Conservation (phyloP, 257 asterid genomes). For the Solanum lycopersicoides region DNA sequence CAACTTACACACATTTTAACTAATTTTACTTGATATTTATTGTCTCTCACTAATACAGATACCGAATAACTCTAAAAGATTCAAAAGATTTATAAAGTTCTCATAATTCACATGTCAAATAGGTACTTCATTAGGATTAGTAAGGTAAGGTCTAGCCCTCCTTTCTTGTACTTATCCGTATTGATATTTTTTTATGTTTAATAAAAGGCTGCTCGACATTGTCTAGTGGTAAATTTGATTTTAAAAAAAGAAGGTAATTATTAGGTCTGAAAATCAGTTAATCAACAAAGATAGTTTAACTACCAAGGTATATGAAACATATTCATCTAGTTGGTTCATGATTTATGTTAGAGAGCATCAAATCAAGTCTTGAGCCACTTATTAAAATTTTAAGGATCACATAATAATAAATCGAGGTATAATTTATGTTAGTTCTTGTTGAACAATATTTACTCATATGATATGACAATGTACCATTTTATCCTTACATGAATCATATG, state of each 20-base stretch:
- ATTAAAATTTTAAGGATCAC: too few relatives aligned
- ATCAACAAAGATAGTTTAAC: constrained; percentile 4
- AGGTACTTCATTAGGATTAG: background rate
- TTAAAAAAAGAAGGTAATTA: background rate
- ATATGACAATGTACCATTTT: too few relatives aligned
- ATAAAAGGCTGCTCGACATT: too few relatives aligned
- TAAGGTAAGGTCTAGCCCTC: too few relatives aligned
- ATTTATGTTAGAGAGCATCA: background rate
- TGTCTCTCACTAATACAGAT: background rate
- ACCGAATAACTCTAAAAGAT: background rate
- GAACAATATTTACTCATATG: too few relatives aligned
- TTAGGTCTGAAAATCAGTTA: background rate
- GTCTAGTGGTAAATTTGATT: too few relatives aligned
- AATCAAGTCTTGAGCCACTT: too few relatives aligned
- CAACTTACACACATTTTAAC: background rate
- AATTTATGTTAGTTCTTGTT: too few relatives aligned
- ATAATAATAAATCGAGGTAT: too few relatives aligned
- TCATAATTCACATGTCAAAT: background rate
- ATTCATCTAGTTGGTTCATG: background rate
- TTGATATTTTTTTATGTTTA: too few relatives aligned
- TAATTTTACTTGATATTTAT: background rate
- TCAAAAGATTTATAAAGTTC: background rate
- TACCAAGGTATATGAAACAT: background rate
- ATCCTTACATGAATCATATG: too few relatives aligned
- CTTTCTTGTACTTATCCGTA: too few relatives aligned